Evolutionary conservation across 1,139 yeast genomes (phyloP).

Genomic region (Diutina ranongensis): DNA sequence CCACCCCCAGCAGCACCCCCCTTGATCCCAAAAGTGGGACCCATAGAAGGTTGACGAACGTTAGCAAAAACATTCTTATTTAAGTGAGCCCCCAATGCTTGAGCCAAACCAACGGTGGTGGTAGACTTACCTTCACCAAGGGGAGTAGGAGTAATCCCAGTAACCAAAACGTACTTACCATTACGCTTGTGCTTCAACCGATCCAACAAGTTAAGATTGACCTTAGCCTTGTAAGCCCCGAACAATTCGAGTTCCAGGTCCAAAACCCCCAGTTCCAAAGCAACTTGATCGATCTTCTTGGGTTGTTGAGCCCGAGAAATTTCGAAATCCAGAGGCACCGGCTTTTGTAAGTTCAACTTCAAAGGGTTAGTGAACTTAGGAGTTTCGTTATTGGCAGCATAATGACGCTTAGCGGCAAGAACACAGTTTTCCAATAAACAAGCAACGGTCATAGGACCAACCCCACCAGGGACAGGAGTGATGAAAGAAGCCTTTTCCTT

Average conservation of each 20-base stretch:
- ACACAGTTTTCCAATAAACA: conserved; percentile 84
- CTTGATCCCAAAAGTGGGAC: conserved; percentile 97
- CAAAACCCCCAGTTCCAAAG: conserved; percentile 73
- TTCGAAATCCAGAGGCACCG: conserved; percentile 92
- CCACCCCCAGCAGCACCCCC: conserved; percentile 99
- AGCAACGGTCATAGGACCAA: conserved; percentile 99
- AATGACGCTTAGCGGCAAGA: conserved; percentile 51
- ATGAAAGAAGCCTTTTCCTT: conserved; percentile 50
- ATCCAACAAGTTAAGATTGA: conserved; percentile 22
- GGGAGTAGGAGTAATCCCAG: conserved; percentile 98
- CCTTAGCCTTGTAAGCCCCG: conserved; percentile 90
- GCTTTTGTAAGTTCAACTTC: conserved; percentile 51
- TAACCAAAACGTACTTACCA: conserved; percentile 86
- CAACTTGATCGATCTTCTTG: conserved; percentile 71
- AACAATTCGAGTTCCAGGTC: conserved; percentile 81
- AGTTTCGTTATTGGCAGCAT: conserved; percentile 30
- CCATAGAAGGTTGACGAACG: conserved; percentile 98
- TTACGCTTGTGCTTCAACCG: conserved; percentile 22
- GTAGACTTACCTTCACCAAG: conserved; percentile 98
- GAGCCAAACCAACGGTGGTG: conserved; percentile 93
- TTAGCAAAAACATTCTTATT: conserved; percentile 75
- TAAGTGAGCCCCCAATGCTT: conserved; percentile 89
- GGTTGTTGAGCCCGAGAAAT: conserved; percentile 87
- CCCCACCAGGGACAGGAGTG: conserved; percentile 99
- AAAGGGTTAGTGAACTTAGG: conserved; percentile 41